Evolutionary conservation across 2,329 filamentous ascomycete species (phyloP).

Genomic region (Ceratocystis albifundus): DNA sequence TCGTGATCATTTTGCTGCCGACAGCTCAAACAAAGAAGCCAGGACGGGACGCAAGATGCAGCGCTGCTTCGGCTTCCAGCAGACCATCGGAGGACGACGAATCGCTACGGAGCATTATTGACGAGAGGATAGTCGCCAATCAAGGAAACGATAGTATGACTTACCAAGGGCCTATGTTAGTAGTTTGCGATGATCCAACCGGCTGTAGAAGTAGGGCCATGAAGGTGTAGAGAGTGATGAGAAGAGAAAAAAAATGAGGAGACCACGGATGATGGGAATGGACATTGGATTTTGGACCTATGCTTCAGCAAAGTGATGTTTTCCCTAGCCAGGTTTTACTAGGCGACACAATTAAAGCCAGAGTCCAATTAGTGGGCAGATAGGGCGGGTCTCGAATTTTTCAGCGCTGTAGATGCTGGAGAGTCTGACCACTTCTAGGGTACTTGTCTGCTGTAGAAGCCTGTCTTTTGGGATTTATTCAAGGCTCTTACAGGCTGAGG

Average conservation of each 20-base stretch:
- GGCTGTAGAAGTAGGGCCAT: slow-evolving; percentile 9
- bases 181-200: slow-evolving; percentile 18
- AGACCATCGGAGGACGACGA: neutral
- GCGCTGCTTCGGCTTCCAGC: slow-evolving; percentile 10
- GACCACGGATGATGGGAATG: slow-evolving; percentile 14
- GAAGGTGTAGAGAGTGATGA: slow-evolving; percentile 14
- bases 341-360: neutral
- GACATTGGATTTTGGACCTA: neutral
- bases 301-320: slow-evolving; percentile 11
- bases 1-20: neutral
- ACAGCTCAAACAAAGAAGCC: neutral
- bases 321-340: neutral
- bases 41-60: neutral
- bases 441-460: neutral
- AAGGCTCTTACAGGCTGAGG: slow-evolving; percentile 3
- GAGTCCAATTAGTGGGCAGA: neutral
- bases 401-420: slow-evolving; percentile 1
- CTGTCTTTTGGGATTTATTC: neutral
- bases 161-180: slow-evolving; percentile 14
- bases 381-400: slow-evolving; percentile 7
- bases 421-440: neutral
- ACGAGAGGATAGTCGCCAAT: neutral
- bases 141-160: neutral
- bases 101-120: slow-evolving; percentile 9
- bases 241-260: slow-evolving; percentile 21